Conservation (phyloP, 768 basidiomycete species). For the Roridomyces roridus region DNA sequence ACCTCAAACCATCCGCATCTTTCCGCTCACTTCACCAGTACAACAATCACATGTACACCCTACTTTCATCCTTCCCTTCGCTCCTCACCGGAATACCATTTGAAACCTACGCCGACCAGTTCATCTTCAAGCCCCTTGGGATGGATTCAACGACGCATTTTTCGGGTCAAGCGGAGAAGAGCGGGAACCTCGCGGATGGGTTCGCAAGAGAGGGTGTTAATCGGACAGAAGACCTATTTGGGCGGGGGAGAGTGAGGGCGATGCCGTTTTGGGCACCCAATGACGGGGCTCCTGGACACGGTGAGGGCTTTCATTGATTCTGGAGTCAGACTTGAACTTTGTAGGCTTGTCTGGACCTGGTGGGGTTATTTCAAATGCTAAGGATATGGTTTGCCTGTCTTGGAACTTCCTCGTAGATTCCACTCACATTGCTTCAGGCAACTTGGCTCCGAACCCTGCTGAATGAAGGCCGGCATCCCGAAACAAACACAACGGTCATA, state of each 20-base stretch:
- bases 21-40: slow-evolving; percentile 36
- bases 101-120: slow-evolving; percentile 20
- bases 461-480: slow-evolving; percentile 20
- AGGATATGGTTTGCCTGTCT: slow-evolving; percentile 22
- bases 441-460: slow-evolving; percentile 28
- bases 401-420: not conserved
- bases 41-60: slow-evolving; percentile 33
- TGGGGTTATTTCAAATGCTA: slow-evolving; percentile 28
- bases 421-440: not conserved
- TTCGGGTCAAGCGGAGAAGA: not conserved
- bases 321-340: no score
- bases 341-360: slow-evolving; percentile 19
- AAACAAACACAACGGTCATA: slow-evolving; percentile 18
- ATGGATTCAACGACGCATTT: slow-evolving; percentile 18
- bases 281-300: not conserved
- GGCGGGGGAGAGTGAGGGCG: not conserved
- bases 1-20: slow-evolving; percentile 29
- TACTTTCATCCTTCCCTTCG: slow-evolving; percentile 30
- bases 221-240: not conserved
- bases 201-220: not conserved
- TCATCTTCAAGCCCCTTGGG: slow-evolving; percentile 23
- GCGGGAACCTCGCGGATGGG: not conserved
- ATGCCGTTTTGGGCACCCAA: slow-evolving; percentile 8
- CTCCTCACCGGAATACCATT: slow-evolving; percentile 22
- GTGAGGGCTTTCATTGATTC: no score